Base-by-base conservation (phyloP, 1,284 basidiomycete genomes). In the Pyrrhoderma lamaoense region DNA sequence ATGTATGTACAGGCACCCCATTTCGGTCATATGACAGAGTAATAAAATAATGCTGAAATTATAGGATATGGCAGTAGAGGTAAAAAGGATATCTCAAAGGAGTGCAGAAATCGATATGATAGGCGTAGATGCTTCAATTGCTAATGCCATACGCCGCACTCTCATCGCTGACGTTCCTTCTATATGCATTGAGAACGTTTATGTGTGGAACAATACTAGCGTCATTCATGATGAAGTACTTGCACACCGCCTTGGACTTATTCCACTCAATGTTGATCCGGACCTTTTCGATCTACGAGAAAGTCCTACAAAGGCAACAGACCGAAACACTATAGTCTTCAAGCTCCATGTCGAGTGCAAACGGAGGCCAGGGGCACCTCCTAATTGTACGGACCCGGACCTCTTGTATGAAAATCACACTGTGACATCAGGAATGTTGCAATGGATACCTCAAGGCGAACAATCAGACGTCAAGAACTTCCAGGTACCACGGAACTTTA, bases 111-210 rank as follows among this genome's bases (percentile, higher is more conserved):
- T 99, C 65, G 95, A 99, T 69, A 72, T 99, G 23, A 80, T 98
- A 52, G 95, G 96, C 7, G 88, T 98, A 27, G 96, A 99, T 68
- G 91, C 96, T 0, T 89, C 89, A 25, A 89, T 99, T 49, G 93
- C 96, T 22, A 99, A 99, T 66, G 93, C 95, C 0, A 80, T 97
- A 59, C 79, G 96, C 40, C 75, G 95, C 53, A 89, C 95, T 51
- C 75, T 98, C 63, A 90, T 99, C 48, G 89, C 96, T 22, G 95
- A 99, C 77, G 94, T 96, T 0, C 93, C 93, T 0, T 89, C 92
- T 0, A 74, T 99, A 11, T 89, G 89, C n/a, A 88, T 98, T 54
- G 95, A 99, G 65, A 75, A 88, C 57, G 91, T 93, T 7, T 99
- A 93, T 67, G 77, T 96, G 2, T 97, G 86, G 82, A 89, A 97